These are phyloP conservation scores for Chlamydomonas applanata DNA, from an alignment of 139 green algal genomes.

Conservation along the genomic window DNA sequence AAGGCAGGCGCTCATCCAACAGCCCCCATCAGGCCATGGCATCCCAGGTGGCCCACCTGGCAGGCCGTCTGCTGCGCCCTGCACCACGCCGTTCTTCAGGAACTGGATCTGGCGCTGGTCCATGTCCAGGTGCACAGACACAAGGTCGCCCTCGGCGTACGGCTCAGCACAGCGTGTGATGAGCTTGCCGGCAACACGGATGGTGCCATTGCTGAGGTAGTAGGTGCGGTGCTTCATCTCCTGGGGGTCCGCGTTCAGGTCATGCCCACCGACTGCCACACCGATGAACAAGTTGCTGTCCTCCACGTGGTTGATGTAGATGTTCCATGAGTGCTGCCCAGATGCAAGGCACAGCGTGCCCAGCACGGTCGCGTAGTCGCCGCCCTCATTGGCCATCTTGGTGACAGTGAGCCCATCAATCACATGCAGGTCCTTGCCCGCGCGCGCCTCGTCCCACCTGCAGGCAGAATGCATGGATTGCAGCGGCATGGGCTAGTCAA, in stretches of 20 bases:
- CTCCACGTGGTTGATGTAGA: slow-evolving; percentile 72
- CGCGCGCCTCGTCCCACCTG: slow-evolving; percentile 59
- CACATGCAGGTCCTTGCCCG: slow-evolving; percentile 57
- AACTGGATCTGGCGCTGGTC: slow-evolving; percentile 52
- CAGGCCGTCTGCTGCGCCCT: slow-evolving; percentile 53
- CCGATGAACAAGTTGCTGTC: slow-evolving; percentile 66
- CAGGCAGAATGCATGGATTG: too few relatives aligned
- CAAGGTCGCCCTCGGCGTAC: slow-evolving; percentile 61
- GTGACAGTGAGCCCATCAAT: slow-evolving; percentile 61
- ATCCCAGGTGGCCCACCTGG: slow-evolving; percentile 45
- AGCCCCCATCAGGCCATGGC: background rate
- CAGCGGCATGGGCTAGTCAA: too few relatives aligned
- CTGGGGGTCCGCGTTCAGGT: slow-evolving; percentile 64
- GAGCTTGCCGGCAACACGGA: slow-evolving; percentile 58
- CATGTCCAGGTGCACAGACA: slow-evolving; percentile 65
- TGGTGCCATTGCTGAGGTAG: slow-evolving; percentile 56
- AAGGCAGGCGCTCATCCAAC: background rate
- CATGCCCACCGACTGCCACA: slow-evolving; percentile 56
- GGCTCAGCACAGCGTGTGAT: slow-evolving; percentile 64
- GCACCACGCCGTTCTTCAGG: slow-evolving; percentile 59
- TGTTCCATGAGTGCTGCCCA: slow-evolving; percentile 61
- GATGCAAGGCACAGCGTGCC: slow-evolving; percentile 53
- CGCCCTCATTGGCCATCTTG: slow-evolving; percentile 58
- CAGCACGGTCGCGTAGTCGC: slow-evolving; percentile 61
- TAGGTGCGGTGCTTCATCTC: slow-evolving; percentile 72